Conservation (phyloP, 176 grass and related monocot species). For the Raddia guianensis region DNA sequence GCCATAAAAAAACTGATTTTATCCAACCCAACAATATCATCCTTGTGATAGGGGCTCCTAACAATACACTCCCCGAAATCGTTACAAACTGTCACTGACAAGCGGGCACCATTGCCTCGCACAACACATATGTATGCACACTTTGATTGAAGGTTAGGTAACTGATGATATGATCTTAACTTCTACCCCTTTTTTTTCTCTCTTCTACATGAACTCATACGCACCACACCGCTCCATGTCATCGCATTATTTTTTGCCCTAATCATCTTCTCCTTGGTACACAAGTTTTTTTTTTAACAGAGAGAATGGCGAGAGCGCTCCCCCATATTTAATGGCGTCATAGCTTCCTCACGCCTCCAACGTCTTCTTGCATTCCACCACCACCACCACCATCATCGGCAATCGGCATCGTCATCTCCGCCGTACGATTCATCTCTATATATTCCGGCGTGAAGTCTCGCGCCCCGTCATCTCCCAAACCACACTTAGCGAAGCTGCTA, state of each 20-base stretch:
- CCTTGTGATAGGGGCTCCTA: not conserved
- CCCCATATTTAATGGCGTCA: constrained; percentile 78
- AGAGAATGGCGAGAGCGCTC: constrained; percentile 39
- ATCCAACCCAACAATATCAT: not conserved
- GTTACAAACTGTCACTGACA: not conserved
- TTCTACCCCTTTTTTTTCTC: no score
- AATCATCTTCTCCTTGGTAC: not conserved
- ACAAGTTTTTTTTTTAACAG: not conserved
- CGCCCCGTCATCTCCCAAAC: constrained; percentile 8
- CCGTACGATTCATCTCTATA: constrained; percentile 6
- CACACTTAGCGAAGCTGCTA: not conserved
- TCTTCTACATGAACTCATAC: no score
- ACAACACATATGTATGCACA: not conserved
- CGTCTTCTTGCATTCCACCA: constrained; percentile 58
- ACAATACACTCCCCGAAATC: not conserved
- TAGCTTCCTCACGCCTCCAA: constrained; percentile 59
- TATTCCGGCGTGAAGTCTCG: not conserved
- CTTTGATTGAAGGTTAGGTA: not conserved
- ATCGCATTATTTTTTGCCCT: not conserved
- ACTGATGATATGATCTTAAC: no score
- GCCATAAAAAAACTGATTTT: not conserved
- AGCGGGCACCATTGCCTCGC: not conserved
- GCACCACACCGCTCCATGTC: constrained; percentile 26
- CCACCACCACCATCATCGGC: not conserved
- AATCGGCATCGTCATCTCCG: no score